These are phyloP conservation scores for Amoebophrya sp. DNA, from an alignment of 169 alveolate species.

Conservation along the genomic window DNA sequence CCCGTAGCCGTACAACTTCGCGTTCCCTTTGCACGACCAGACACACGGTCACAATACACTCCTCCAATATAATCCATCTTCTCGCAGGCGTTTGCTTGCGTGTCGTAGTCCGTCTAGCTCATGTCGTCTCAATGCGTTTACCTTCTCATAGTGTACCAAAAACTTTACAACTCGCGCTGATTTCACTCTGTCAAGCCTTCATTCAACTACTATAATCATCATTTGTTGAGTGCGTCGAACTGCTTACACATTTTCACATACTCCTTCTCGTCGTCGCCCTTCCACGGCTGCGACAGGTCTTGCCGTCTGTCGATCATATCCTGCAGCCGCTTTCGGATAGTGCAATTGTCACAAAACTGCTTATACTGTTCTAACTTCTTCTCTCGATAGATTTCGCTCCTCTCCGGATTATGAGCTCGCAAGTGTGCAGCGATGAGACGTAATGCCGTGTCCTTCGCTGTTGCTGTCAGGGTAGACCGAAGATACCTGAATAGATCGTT, in stretches of 20 bases:
- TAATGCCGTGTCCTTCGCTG: neutral
- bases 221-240: neutral
- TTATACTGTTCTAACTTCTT: neutral
- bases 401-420: neutral
- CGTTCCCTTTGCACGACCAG: too few relatives aligned
- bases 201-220: too few relatives aligned
- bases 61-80: too few relatives aligned
- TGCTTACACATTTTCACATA: neutral
- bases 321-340: neutral
- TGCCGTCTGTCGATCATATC: neutral
- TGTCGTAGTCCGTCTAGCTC: too few relatives aligned
- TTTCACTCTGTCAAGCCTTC: too few relatives aligned
- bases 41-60: too few relatives aligned
- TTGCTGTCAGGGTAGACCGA: neutral
- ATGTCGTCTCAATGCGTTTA: too few relatives aligned
- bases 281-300: neutral
- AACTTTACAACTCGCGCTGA: too few relatives aligned
- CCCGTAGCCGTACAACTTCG: too few relatives aligned
- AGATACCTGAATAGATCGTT: neutral
- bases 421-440: neutral
- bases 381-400: neutral
- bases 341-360: neutral
- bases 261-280: constrained; percentile 12
- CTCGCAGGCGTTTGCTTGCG: too few relatives aligned
- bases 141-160: too few relatives aligned